A percentile compares a stretch with the other conserved stretches of the same genome.
phyloP scores from a whole-genome alignment of 768 basidiomycete genomes.

The Tremella yokohamensis region DNA sequence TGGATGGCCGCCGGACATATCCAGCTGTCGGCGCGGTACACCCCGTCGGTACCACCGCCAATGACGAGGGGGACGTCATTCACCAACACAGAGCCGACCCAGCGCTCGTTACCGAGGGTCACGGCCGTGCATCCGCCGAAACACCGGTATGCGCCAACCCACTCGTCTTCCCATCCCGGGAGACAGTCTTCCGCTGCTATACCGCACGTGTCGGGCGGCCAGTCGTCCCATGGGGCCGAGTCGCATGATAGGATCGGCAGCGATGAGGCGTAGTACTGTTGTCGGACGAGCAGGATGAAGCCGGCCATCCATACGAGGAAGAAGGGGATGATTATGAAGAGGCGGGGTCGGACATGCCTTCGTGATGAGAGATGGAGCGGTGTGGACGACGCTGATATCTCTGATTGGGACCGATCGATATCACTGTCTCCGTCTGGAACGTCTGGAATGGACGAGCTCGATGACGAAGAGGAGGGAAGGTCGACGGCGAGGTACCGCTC shows the following conservation, averaged over 20 bases:
- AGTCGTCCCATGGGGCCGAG: constrained; percentile 30
- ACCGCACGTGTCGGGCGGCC: constrained; percentile 42
- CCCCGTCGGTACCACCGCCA: constrained; percentile 25
- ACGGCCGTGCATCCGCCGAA: constrained; percentile 36
- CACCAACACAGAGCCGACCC: constrained; percentile 28
- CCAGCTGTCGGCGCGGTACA: constrained; percentile 45
- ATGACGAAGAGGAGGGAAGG: too few relatives aligned
- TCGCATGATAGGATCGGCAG: constrained; percentile 27
- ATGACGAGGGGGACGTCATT: constrained; percentile 29
- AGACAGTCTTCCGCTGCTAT: constrained; percentile 29
- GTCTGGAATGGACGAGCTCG: too few relatives aligned
- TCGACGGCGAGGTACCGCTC: too few relatives aligned
- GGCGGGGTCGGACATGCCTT: too few relatives aligned
- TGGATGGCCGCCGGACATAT: constrained; percentile 42
- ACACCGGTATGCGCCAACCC: constrained; percentile 27
- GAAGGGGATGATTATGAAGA: too few relatives aligned
- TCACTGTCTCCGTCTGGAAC: too few relatives aligned
- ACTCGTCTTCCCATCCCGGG: constrained; percentile 9
- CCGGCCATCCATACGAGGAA: constrained; percentile 25
- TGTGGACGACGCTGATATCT: too few relatives aligned
- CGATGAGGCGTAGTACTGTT: constrained; percentile 32
- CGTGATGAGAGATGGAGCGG: too few relatives aligned
- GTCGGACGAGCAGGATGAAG: constrained; percentile 37
- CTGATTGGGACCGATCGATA: too few relatives aligned
- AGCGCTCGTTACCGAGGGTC: constrained; percentile 37